A percentile compares a stretch with the other conserved stretches of the same genome.
Evolutionary conservation across 2,329 filamentous ascomycete species (phyloP).

Genomic region (Scedosporium boydii): DNA sequence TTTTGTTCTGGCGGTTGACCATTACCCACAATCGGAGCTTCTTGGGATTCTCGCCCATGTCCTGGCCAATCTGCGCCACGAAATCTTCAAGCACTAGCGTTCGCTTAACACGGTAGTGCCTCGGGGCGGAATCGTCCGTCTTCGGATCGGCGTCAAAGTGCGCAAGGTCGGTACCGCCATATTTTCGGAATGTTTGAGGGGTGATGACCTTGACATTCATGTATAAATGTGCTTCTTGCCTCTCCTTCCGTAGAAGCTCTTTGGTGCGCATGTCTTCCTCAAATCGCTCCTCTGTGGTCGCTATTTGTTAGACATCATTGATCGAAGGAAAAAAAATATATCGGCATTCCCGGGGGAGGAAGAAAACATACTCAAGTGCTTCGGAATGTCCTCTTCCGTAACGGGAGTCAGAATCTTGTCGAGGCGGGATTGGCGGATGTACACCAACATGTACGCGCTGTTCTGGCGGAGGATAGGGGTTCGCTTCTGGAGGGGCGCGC

Average conservation of each 20-base stretch:
- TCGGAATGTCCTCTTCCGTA: constrained; percentile 67
- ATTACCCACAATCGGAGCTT: constrained; percentile 85
- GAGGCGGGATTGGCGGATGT: constrained; percentile 80
- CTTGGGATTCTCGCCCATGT: constrained; percentile 58
- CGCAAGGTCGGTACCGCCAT: constrained; percentile 77
- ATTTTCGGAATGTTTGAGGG: constrained; percentile 68
- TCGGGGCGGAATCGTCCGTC: constrained; percentile 60
- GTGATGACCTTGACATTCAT: constrained; percentile 76
- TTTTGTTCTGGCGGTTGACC: constrained; percentile 98
- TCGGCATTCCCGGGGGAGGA: neutral
- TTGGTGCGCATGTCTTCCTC: constrained; percentile 71
- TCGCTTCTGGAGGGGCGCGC: constrained; percentile 43
- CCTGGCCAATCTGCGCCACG: constrained; percentile 57
- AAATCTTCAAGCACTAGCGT: constrained; percentile 71
- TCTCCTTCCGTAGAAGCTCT: constrained; percentile 74
- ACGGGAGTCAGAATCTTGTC: constrained; percentile 73
- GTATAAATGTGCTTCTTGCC: constrained; percentile 90
- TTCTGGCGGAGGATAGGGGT: constrained; percentile 54
- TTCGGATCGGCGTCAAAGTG: constrained; percentile 55
- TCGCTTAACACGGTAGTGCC: constrained; percentile 62
- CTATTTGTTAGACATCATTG: constrained; percentile 8
- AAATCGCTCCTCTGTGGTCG: constrained; percentile 52
- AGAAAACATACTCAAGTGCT: constrained; percentile 61
- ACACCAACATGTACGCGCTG: constrained; percentile 98
- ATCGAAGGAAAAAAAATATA: neutral